Conservation (phyloP, 2,329 filamentous ascomycete species). For the Penicillium aurantiogriseum region DNA sequence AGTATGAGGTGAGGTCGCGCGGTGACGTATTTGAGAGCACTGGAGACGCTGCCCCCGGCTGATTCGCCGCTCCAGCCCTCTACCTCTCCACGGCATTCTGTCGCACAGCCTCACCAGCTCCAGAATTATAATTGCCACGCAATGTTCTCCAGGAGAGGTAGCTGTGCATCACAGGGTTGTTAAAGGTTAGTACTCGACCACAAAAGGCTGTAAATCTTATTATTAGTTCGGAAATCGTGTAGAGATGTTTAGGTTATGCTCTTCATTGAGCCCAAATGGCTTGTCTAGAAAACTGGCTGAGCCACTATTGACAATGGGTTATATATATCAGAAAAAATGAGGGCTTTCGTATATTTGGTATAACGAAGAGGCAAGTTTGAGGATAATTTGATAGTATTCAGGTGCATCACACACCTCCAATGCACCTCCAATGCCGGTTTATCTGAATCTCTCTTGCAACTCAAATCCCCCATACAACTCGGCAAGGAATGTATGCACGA, state of each 20-base stretch:
- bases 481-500: neutral
- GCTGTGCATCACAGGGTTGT: neutral
- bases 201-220: neutral
- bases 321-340: neutral
- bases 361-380: neutral
- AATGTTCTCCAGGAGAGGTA: neutral
- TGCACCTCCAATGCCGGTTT: neutral
- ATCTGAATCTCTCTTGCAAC: neutral
- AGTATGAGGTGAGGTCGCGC: conserved; percentile 32
- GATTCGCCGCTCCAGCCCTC: conserved; percentile 19
- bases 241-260: neutral
- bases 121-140: neutral
- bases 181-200: neutral
- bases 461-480: neutral
- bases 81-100: conserved; percentile 1
- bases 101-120: conserved; percentile 5
- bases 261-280: neutral
- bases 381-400: neutral
- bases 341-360: neutral
- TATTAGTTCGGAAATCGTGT: neutral
- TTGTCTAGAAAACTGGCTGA: neutral
- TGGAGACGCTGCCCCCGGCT: conserved; percentile 26
- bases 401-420: neutral
- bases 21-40: conserved; percentile 35
- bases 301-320: neutral